Conservation (phyloP, 2,329 filamentous ascomycete species). For the Fusarium sp. region DNA sequence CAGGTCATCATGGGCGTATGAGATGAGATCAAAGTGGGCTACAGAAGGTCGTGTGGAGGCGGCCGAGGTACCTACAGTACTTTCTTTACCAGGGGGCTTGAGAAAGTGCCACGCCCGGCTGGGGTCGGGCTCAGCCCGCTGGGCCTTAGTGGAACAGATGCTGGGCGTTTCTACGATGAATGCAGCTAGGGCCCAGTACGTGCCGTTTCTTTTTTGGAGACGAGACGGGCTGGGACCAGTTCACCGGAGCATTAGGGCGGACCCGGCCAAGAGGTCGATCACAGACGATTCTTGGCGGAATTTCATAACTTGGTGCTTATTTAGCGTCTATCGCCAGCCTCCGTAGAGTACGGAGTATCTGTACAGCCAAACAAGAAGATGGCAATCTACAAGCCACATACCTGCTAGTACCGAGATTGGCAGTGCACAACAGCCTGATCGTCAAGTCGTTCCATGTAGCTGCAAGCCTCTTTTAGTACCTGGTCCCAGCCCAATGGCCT, state of each 20-base stretch:
- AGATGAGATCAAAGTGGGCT: conserved; percentile 33
- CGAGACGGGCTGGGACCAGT: conserved; percentile 30
- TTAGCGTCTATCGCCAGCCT: conserved; percentile 1
- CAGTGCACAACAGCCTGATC: no score
- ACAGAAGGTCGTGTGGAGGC: conserved; percentile 22
- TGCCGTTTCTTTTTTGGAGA: conserved; percentile 25
- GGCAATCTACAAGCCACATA: conserved; percentile 8
- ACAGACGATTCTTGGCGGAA: conserved; percentile 16
- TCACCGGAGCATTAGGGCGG: conserved; percentile 20
- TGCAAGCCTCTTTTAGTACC: conserved; percentile 3
- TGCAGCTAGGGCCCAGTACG: conserved; percentile 31
- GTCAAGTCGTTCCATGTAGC: conserved; percentile 3
- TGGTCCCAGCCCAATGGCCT: background rate
- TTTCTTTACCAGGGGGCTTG: conserved; percentile 29
- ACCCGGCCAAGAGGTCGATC: conserved; percentile 20
- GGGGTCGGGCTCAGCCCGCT: conserved; percentile 42
- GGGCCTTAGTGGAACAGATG: conserved; percentile 24
- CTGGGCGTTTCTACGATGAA: conserved; percentile 13
- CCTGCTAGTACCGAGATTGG: background rate
- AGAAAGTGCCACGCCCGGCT: conserved; percentile 30
- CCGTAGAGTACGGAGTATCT: no score
- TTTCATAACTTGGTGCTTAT: conserved; percentile 21
- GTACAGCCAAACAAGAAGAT: background rate
- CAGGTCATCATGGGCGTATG: conserved; percentile 22
- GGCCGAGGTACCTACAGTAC: conserved; percentile 9